Percentiles rank a stretch among this genome's conserved stretches.
These are phyloP conservation scores for Ophiognomonia clavigignenti-juglandacearum DNA, from an alignment of 2,329 filamentous ascomycete genomes.

Conservation along the genomic window DNA sequence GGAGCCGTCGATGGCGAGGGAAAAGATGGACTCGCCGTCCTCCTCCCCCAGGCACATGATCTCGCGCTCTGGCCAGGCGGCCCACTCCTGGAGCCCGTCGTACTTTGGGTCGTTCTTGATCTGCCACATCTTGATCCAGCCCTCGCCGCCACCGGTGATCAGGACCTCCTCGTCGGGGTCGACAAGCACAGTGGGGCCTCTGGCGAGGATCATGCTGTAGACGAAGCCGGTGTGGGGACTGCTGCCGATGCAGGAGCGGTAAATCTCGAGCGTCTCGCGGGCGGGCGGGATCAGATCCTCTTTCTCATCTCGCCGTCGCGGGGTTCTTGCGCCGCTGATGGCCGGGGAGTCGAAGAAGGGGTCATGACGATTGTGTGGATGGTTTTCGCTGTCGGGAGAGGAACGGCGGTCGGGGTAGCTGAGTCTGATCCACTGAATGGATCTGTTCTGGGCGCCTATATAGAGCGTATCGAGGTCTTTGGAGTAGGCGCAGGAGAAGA, in stretches of 20 bases:
- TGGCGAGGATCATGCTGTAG: constrained; percentile 88
- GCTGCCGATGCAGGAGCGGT: constrained; percentile 71
- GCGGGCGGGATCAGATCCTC: constrained; percentile 50
- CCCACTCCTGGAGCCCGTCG: constrained; percentile 57
- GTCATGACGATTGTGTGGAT: constrained; percentile 73
- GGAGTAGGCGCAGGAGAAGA: constrained; percentile 93
- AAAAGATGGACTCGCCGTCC: constrained; percentile 60
- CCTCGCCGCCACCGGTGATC: constrained; percentile 88
- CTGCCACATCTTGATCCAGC: constrained; percentile 90
- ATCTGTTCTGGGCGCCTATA: constrained; percentile 89
- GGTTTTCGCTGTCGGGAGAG: constrained; percentile 58
- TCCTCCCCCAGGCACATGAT: constrained; percentile 61
- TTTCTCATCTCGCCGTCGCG: constrained; percentile 60
- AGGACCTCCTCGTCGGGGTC: constrained; percentile 74
- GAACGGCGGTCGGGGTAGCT: constrained; percentile 57
- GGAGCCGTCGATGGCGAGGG: constrained; percentile 79
- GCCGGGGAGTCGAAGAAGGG: constrained; percentile 91
- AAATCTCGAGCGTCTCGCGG: constrained; percentile 68
- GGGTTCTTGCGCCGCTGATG: constrained; percentile 75
- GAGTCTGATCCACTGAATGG: constrained; percentile 87
- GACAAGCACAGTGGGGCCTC: constrained; percentile 61
- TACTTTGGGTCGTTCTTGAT: constrained; percentile 48
- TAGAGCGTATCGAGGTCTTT: constrained; percentile 75
- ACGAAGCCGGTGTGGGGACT: constrained; percentile 96
- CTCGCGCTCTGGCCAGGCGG: constrained; percentile 15